Evolutionary conservation across 768 basidiomycete species (phyloP), one percentile per base, ranked within the genome.

Genomic region (Lentinula sp.): DNA sequence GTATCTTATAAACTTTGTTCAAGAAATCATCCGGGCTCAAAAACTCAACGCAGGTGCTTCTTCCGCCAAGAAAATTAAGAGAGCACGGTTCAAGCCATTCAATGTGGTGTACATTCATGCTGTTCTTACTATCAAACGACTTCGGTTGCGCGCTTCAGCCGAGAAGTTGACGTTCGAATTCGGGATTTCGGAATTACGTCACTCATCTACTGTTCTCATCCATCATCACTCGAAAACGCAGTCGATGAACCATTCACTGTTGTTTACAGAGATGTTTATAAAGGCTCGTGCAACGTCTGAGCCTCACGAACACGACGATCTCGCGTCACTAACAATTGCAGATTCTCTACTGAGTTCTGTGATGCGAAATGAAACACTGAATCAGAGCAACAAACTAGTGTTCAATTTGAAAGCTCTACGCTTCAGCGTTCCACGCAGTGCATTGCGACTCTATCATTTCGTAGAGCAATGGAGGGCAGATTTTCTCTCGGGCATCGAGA

Each of bases 381-480:
- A 70, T 55, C 68, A 69, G 4, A 77, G 74, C 16, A 54, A 77
- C 23, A 81, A 81, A 12, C 65, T 82, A 13, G 73, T 79, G 3
- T 76, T 83, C 50, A 72, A 74, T 2, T 65, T 86, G 4, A 75
- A 75, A 10, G 75, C 74, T 23, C 66, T 88, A 28, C 75, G 78
- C 33, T 68, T 90, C 48, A 80, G 80, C 59, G 85, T 94, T 23
- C 92, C 92, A 3, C 87, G 91, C 28, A 94, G 91, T 65, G 91
- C 88, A 33, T 77, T 94, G 35, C 84, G 87, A 15, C 76, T 92
- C 4, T 91, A 91, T 70, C 84, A 81, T 41, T 93, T 93, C 67
- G 70, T 88, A 28, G 88, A 92, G 66, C 88, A 92, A 66, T 95
- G 93, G 93, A 78, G 84, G 66, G 82, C 82, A 4, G 88, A 92